These are phyloP conservation scores for Cladophialophora yegresii DNA, from an alignment of 2,329 filamentous ascomycete species.

Conservation along the genomic window DNA sequence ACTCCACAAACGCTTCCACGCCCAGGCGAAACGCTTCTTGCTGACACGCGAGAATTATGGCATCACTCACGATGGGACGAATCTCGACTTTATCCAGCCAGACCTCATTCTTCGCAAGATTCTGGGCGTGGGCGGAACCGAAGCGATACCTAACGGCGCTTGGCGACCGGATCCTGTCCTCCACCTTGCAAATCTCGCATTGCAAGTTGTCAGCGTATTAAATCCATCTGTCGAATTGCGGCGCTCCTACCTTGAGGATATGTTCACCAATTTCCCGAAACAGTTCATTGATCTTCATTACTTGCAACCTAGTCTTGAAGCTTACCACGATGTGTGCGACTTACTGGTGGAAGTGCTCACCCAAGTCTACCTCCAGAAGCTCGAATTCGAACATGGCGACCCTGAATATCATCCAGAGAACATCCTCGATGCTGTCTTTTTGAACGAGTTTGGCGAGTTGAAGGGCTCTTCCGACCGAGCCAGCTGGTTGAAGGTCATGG, in stretches of 20 bases:
- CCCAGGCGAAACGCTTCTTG: constrained; percentile 36
- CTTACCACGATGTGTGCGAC: constrained; percentile 47
- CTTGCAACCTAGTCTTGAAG: constrained; percentile 42
- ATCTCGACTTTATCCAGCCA: constrained; percentile 44
- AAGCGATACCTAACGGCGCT: constrained; percentile 24
- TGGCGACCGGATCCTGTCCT: constrained; percentile 46
- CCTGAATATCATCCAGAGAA: constrained; percentile 45
- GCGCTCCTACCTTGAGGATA: constrained; percentile 15
- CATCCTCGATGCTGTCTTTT: constrained; percentile 49
- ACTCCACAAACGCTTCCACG: constrained; percentile 37
- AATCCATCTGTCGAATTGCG: constrained; percentile 1
- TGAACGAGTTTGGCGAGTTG: constrained; percentile 34
- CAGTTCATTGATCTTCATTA: constrained; percentile 16
- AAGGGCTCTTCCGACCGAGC: neutral
- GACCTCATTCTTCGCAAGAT: constrained; percentile 40
- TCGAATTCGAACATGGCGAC: constrained; percentile 42
- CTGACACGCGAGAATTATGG: constrained; percentile 39
- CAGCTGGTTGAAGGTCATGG: neutral
- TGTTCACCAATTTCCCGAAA: constrained; percentile 28
- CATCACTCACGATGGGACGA: neutral
- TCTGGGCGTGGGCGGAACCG: constrained; percentile 35
- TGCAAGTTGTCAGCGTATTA: constrained; percentile 43
- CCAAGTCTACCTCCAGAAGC: constrained; percentile 53
- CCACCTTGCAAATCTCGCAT: constrained; percentile 50
- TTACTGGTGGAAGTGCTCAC: constrained; percentile 58